Conservation (phyloP, 1,284 basidiomycete genomes). For the Phellopilus nigrolimitatus region DNA sequence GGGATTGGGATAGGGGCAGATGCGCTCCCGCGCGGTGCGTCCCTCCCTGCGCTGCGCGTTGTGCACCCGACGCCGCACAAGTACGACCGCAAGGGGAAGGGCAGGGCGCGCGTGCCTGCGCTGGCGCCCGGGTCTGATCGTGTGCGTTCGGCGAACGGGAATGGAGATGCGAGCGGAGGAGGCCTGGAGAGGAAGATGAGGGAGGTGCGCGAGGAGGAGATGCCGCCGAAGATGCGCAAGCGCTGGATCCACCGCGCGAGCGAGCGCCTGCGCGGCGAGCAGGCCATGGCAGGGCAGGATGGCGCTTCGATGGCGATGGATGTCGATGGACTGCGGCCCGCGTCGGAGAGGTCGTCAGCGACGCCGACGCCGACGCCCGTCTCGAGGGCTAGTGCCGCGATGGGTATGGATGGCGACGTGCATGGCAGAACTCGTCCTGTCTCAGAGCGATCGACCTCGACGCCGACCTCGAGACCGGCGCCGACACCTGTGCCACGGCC, state of each 20-base stretch:
- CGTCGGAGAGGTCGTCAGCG: not conserved
- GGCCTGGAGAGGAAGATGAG: slow-evolving; percentile 23
- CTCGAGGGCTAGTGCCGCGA: not conserved
- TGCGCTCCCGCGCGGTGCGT: not conserved
- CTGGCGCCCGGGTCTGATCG: slow-evolving; percentile 1
- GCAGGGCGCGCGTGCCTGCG: not conserved
- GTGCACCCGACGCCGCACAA: not conserved
- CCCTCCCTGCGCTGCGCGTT: not conserved
- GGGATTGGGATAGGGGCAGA: not conserved
- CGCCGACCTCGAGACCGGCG: not conserved
- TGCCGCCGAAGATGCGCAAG: slow-evolving; percentile 66
- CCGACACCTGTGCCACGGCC: slow-evolving; percentile 6
- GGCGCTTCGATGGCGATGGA: slow-evolving; percentile 28
- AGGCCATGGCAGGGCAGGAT: slow-evolving; percentile 4
- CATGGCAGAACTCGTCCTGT: not conserved
- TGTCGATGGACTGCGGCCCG: slow-evolving; percentile 22
- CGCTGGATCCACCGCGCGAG: slow-evolving; percentile 37
- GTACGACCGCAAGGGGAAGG: not conserved
- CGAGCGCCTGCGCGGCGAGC: slow-evolving; percentile 23
- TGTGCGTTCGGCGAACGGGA: slow-evolving; percentile 8
- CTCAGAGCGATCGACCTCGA: not conserved
- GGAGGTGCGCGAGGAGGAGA: slow-evolving; percentile 34
- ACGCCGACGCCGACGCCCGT: not conserved
- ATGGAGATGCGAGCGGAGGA: not conserved
- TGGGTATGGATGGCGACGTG: too few relatives aligned